Evolutionary conservation across 345 rosid genomes (phyloP).

Genomic region (Linum usitatissimum): DNA sequence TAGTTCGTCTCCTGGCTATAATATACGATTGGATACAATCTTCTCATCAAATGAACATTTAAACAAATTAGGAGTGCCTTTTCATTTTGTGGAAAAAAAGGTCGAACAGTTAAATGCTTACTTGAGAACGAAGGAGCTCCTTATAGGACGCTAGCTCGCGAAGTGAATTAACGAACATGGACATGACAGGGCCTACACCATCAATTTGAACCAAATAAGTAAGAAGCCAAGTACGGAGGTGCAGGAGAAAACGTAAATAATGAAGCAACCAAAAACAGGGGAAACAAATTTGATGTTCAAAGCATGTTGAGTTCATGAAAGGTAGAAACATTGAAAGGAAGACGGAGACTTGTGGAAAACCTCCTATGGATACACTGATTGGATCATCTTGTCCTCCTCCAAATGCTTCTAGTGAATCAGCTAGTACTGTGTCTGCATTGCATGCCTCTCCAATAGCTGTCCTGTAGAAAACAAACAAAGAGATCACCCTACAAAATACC

Average conservation of each 20-base stretch:
- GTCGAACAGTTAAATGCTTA: conserved; percentile 23
- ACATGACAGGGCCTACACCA: conserved; percentile 58
- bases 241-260: not conserved
- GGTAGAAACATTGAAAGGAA: conserved; percentile 3
- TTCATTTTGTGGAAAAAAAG: too few species aligned
- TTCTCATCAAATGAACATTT: conserved; percentile 6
- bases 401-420: conserved; percentile 69
- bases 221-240: conserved; percentile 6
- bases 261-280: not conserved
- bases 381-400: conserved; percentile 89
- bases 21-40: conserved; percentile 4
- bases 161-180: conserved; percentile 58
- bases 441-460: conserved; percentile 65
- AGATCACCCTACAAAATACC: not conserved
- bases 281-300: not conserved
- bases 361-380: conserved; percentile 74
- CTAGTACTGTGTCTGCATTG: conserved; percentile 48
- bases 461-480: conserved; percentile 28
- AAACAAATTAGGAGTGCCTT: conserved; percentile 1
- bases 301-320: not conserved
- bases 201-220: conserved; percentile 16
- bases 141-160: conserved; percentile 70
- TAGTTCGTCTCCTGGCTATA: not conserved
- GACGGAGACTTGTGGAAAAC: conserved; percentile 27
- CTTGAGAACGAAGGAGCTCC: conserved; percentile 80